Base-by-base conservation (phyloP, 1,139 yeast genomes). In the Eremothecium gossypii region DNA sequence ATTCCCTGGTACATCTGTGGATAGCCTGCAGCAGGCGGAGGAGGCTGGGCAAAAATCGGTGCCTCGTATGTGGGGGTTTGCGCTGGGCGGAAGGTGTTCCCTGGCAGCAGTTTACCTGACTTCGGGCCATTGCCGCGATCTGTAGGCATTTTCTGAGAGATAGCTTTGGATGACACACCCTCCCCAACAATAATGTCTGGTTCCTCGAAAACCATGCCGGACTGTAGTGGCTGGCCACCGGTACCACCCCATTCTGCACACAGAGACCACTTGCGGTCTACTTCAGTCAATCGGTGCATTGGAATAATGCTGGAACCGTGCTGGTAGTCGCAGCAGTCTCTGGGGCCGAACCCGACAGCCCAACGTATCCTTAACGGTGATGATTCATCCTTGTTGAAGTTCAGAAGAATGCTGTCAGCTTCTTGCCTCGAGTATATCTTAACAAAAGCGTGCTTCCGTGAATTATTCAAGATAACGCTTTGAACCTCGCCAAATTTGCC, bases 321-420 rank as follows among this genome's bases (percentile, higher is more conserved):
- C 59, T 83, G 91, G 63, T 91, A 91, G 64, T 91, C 93, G 63
- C 96, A 86, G 68, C 97, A 89, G 61, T 91, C 97, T 69, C 98
- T 79, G 41, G 98, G 98, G 3, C 98, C 98, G 60, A 85, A 91
- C 1, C 98, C 98, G 50, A 91, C 97, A 52, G 97, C 98, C 98
- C 98, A 91, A 60, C 96, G 76, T 8, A 94, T 85, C 67, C 91
- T 84, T 59, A 77, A 75, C 40, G 73, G 79, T 52, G 68, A 74
- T 58, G 69, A 60, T 5, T 81, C 80, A 41, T 70, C 70, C 46
- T 70, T 69, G 49, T 71, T 71, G 50, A 72, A 79, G 64, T 54
- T 75, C 55, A 64, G 77, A 62, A 70, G 76, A 48, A 87, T 89
- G 49, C 72, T 76, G 59, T 86, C 96, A 20, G 98, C 98, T 62